Evolutionary conservation across 192 early-diverging fungal species (phyloP), one percentile per base, ranked within the genome.

Genomic region (Entomortierella lignicola): DNA sequence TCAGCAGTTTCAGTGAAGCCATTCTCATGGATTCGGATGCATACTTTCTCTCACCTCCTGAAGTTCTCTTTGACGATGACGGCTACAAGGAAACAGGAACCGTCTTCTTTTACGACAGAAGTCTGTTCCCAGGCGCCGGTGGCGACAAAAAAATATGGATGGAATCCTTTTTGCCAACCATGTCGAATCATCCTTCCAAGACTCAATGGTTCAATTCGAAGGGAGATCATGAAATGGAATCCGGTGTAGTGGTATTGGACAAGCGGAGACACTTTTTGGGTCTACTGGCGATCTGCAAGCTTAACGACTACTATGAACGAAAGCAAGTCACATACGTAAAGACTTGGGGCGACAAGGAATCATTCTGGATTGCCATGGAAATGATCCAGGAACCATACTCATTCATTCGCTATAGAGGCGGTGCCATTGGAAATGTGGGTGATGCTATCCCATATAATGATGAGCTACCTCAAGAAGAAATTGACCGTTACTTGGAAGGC

Each of bases 1-100:
- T 87, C 15, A 82, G 83, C 21, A 70, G 74, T 11, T 93, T 91
- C 77, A 57, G 58, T n/a, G 83, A 92, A 30, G 83, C 82, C 12
- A 89, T 93, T 32, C 66, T 93, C 57, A 81, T 93, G 74, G 92
- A 93, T 71, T 84, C 92, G 21, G 92, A 93, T 65, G 91, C 88
- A 0, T 69, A 85, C 21, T 90, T 91, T 64, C 64, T 93, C 37
- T 77, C 84, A 37, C 68, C 84, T 31, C 92, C 92, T 1, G 83
- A 74, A 20, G 67, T 80, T 13, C 23, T 91, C 55, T 89, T 93
- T 64, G 59, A 74, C 13, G 82, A 91, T 60, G 56, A 47, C 8
- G 81, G 70, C 18, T 84, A 87, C 59, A 62, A 81, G 72, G 55
- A 79, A 37, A 82, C 81, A 0, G 85, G 88, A 23, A 72, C 88